These are phyloP conservation scores for Xerocomellus chrysenteron DNA, from an alignment of 768 basidiomycete genomes.

Conservation along the genomic window DNA sequence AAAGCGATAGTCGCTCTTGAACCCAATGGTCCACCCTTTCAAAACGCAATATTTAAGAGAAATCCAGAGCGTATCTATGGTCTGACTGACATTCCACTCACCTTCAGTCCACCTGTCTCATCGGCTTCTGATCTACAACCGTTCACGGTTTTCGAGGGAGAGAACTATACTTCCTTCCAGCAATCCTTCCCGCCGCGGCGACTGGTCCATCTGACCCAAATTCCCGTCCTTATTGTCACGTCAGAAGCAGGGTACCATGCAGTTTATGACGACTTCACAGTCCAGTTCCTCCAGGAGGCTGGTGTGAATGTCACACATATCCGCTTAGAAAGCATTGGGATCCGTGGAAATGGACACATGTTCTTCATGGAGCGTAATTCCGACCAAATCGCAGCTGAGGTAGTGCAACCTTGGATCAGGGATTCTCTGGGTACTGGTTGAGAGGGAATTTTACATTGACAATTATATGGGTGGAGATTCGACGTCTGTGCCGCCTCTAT, in stretches of 20 bases:
- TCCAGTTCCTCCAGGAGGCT: constrained; percentile 42
- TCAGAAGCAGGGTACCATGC: constrained; percentile 52
- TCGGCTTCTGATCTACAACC: constrained; percentile 39
- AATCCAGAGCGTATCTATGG: constrained; percentile 44
- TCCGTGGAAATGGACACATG: constrained; percentile 55
- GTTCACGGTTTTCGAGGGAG: constrained; percentile 23
- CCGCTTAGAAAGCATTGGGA: constrained; percentile 41
- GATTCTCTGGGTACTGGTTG: constrained; percentile 8
- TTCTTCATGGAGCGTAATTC: constrained; percentile 56
- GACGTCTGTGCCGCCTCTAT: background rate
- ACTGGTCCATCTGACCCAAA: constrained; percentile 40
- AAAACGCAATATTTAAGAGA: constrained; percentile 36
- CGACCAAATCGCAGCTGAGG: constrained; percentile 39
- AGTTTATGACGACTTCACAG: constrained; percentile 47
- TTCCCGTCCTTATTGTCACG: constrained; percentile 49
- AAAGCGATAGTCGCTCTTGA: constrained; percentile 51
- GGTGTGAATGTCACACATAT: constrained; percentile 46
- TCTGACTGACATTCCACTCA: constrained; percentile 47
- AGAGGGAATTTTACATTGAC: background rate
- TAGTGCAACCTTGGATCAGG: constrained; percentile 42
- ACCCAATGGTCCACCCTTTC: constrained; percentile 52
- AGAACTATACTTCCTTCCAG: constrained; percentile 41
- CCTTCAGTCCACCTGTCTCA: constrained; percentile 42
- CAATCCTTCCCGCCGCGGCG: constrained; percentile 43
- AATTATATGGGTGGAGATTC: background rate